These are phyloP conservation scores for Aureococcus anophagefferens DNA, from an alignment of 108 stramenopile genomes.

Conservation along the genomic window DNA sequence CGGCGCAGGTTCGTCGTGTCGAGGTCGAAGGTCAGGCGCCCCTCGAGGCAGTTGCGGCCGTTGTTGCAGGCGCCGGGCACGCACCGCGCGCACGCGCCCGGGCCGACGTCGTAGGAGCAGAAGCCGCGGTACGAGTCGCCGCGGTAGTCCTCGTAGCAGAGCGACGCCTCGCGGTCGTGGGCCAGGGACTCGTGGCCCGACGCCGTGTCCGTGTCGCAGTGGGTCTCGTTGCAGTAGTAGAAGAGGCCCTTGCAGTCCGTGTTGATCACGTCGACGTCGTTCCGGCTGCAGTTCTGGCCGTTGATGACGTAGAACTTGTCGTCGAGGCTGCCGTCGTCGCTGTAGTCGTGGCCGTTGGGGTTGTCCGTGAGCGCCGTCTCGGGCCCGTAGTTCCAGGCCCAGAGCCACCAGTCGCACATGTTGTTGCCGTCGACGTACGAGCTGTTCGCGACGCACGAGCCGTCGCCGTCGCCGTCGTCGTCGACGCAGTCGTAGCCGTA, in stretches of 20 bases:
- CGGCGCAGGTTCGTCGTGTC: too few relatives aligned
- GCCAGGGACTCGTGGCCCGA: background rate
- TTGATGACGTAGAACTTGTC: background rate
- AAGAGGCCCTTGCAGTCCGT: background rate
- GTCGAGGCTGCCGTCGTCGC: background rate
- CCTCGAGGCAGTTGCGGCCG: too few relatives aligned
- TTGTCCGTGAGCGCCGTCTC: background rate
- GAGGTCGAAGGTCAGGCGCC: too few relatives aligned
- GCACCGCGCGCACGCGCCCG: background rate
- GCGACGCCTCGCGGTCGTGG: background rate
- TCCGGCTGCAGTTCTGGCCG: background rate
- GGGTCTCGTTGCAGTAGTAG: background rate
- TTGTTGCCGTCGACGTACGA: background rate
- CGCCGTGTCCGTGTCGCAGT: background rate
- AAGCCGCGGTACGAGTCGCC: background rate
- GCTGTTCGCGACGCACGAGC: background rate
- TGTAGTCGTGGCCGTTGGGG: background rate
- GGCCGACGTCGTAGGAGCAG: background rate
- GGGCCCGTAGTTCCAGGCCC: background rate
- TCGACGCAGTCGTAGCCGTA: background rate
- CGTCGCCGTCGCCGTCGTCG: background rate
- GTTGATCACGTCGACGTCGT: background rate
- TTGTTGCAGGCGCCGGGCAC: background rate
- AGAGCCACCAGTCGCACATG: background rate
- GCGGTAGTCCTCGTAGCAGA: background rate